phyloP scores from a whole-genome alignment of 257 asterid genomes.

The Solanum chiquidenum region DNA sequence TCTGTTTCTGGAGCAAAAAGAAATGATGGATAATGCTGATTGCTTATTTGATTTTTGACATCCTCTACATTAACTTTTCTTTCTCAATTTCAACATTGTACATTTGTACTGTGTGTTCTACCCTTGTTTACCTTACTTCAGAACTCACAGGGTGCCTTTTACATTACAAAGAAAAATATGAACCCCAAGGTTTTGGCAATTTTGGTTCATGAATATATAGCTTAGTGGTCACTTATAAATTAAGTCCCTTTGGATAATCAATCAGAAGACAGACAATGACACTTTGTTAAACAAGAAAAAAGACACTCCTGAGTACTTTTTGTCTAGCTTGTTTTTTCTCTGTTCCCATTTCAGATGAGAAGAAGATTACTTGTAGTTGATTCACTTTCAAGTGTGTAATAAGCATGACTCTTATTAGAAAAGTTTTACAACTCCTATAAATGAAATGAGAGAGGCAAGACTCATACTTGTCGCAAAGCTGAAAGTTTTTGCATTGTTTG shows the following conservation, averaged over 20 bases:
- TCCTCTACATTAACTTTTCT: no score
- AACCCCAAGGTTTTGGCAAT: not conserved
- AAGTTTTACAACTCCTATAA: not conserved
- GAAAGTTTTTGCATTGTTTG: constrained; percentile 75
- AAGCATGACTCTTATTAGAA: not conserved
- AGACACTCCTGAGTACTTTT: not conserved
- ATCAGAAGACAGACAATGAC: not conserved
- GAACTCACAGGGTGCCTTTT: not conserved
- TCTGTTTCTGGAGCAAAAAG: no score
- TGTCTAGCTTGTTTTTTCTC: not conserved
- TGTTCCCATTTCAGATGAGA: not conserved
- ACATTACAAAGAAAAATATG: not conserved
- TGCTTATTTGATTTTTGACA: no score
- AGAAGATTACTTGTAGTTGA: not conserved
- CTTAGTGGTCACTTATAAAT: not conserved
- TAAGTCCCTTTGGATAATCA: not conserved
- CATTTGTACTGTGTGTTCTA: not conserved
- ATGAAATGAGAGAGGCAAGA: not conserved
- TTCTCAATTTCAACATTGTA: no score
- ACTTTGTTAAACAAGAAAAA: not conserved
- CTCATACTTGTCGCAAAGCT: constrained; percentile 76
- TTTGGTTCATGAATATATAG: not conserved
- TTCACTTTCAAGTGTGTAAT: not conserved
- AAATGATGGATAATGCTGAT: no score
- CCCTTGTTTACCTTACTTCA: not conserved